phyloP scores from a whole-genome alignment of 495 filamentous ascomycete species.

The Lepidopterella palustris region DNA sequence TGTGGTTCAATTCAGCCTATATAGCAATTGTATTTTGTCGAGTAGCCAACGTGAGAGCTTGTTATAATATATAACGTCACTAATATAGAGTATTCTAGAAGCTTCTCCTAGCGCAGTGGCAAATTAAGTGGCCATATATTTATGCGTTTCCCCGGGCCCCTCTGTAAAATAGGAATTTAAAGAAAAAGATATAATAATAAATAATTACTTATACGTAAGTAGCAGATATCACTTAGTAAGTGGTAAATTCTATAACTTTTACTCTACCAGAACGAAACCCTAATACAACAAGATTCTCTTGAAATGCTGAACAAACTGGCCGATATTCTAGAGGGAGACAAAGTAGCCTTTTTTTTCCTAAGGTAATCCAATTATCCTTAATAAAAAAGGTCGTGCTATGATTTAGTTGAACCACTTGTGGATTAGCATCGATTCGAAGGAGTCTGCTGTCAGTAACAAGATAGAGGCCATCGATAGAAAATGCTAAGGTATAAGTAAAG shows the following conservation, averaged over 20 bases:
- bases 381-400: background rate
- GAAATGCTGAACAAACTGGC: slow-evolving; percentile 2
- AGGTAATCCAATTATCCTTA: slow-evolving; percentile 5
- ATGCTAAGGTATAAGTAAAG: background rate
- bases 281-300: background rate
- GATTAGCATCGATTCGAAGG: background rate
- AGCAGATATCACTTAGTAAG: too few relatives aligned
- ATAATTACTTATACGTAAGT: too few relatives aligned
- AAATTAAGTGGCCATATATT: background rate
- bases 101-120: background rate
- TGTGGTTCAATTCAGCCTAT: too few relatives aligned
- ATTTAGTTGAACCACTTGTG: background rate
- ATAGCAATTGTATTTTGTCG: too few relatives aligned
- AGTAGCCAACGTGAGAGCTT: too few relatives aligned
- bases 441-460: background rate
- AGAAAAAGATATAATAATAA: background rate
- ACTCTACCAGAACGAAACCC: background rate
- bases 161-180: too few relatives aligned
- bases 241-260: background rate
- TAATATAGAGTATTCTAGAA: background rate
- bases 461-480: background rate
- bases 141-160: background rate
- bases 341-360: slow-evolving; percentile 2
- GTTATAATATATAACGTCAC: too few relatives aligned
- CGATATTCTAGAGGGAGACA: background rate